Conservation (phyloP, 2,329 filamentous ascomycete species). For the Cladobotryum protrusum region DNA sequence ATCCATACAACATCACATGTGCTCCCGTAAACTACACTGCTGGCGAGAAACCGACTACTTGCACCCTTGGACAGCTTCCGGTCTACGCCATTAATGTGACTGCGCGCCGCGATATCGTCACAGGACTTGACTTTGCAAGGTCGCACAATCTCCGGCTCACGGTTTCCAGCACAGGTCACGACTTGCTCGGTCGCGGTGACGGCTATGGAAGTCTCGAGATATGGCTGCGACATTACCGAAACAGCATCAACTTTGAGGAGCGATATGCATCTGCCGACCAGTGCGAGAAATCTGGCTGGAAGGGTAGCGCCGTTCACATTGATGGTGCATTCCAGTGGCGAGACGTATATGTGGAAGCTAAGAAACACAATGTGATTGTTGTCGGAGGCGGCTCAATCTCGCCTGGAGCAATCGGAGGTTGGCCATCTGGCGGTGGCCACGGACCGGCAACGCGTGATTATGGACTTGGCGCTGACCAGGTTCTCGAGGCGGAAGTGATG, state of each 20-base stretch:
- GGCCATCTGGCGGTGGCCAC: slow-evolving; percentile 36
- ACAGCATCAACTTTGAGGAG: slow-evolving; percentile 23
- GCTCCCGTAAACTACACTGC: slow-evolving; percentile 19
- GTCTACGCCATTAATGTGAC: no score
- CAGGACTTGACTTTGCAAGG: no score
- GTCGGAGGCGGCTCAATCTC: slow-evolving; percentile 26
- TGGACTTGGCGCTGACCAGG: slow-evolving; percentile 38
- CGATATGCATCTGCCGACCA: slow-evolving; percentile 12
- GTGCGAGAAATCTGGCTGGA: slow-evolving; percentile 16
- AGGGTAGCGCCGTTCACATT: slow-evolving; percentile 28
- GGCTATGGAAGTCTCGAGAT: slow-evolving; percentile 27
- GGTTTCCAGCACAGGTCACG: slow-evolving; percentile 29
- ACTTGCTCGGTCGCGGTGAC: slow-evolving; percentile 30
- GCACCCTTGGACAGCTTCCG: no score
- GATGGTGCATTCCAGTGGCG: slow-evolving; percentile 28
- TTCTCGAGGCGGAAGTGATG: slow-evolving; percentile 36
- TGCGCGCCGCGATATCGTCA: no score
- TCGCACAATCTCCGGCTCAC: no score
- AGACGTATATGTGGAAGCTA: slow-evolving; percentile 27
- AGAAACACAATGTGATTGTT: slow-evolving; percentile 26
- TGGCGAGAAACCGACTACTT: slow-evolving; percentile 16
- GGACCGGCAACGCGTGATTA: slow-evolving; percentile 31
- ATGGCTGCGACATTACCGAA: slow-evolving; percentile 27
- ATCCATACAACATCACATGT: slow-evolving; percentile 25
- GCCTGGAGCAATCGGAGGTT: slow-evolving; percentile 29